Evolutionary conservation across 2,329 filamentous ascomycete species (phyloP).

Genomic region (Colletotrichum sp.): DNA sequence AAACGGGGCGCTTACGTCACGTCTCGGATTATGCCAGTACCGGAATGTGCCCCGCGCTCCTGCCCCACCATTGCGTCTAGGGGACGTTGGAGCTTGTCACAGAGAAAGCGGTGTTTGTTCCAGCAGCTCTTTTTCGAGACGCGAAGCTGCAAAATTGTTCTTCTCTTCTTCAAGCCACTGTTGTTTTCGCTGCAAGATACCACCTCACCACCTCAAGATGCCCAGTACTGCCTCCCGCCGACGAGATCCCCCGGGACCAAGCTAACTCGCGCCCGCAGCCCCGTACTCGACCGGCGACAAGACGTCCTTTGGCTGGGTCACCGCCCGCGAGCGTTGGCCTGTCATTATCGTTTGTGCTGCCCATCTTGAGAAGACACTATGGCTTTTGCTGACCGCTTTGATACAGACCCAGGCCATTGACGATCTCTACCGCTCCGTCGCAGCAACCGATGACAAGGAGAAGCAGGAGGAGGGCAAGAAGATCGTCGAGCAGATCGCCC

Average conservation of each 20-base stretch:
- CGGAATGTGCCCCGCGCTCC: conserved; percentile 7
- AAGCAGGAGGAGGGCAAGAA: conserved; percentile 82
- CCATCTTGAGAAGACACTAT: neutral
- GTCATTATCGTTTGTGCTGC: conserved; percentile 75
- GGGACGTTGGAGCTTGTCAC: conserved; percentile 1
- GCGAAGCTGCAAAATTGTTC: neutral
- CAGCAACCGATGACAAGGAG: conserved; percentile 62
- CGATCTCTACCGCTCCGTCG: conserved; percentile 82
- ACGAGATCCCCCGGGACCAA: neutral
- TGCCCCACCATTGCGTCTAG: conserved; percentile 7
- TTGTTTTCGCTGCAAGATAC: neutral
- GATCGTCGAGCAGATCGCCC: conserved; percentile 79
- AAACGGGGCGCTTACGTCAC: conserved; percentile 8
- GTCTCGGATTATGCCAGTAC: neutral
- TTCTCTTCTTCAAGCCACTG: neutral
- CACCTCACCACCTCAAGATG: conserved; percentile 1
- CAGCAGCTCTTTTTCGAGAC: neutral
- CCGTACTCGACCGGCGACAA: conserved; percentile 81
- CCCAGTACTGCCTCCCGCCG: neutral
- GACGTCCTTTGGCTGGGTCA: conserved; percentile 85
- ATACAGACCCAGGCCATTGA: conserved; percentile 87
- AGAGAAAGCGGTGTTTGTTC: conserved; percentile 1
- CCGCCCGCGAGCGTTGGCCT: conserved; percentile 89
- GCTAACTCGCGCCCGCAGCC: conserved; percentile 51
- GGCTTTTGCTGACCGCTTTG: conserved; percentile 23